Base-by-base conservation (phyloP, 2,329 filamentous ascomycete species). In the Diaporthe aspalathi region DNA sequence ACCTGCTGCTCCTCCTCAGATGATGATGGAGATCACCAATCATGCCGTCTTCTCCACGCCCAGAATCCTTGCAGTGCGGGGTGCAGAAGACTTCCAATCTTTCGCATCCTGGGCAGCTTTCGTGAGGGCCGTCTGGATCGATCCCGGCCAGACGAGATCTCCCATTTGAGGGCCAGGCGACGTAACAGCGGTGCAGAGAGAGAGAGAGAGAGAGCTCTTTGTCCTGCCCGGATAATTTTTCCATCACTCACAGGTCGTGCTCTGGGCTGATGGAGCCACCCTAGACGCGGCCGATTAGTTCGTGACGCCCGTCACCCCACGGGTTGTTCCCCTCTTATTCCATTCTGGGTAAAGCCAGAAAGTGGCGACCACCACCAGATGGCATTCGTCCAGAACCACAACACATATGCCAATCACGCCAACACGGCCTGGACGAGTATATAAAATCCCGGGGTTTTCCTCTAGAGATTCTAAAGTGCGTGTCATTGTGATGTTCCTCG, bases 251-350 rank as follows among this genome's bases (percentile, higher is more conserved):
- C 47, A 68, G 54, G 47, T 24, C 43, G 29, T 27, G 22, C 14
- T 6, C 35, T n/a, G 35, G 65, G 9, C 50, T 54, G 38, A 45
- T 67, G 49, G 65, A 45, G 65, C 66, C 27, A 43, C 66, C 54
- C 66, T 40, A 29, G 29, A 40, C 50, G 29, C 43, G 22, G 32
- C 43, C 53, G 66, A 68, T 53, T 63, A 63, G 50, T 47, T 45
- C 57, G 50, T 70, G 57, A 63, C 43, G 67, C 52, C 29, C 56
- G 62, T 70, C 71, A 67, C 71, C 32, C 60, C 71, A 72, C 57
- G 24, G 20, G 8, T 20, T 22, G 32, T 27, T 43, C 53, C 35
- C 38, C 71, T 72, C 62, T 69, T 70, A 62, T 45, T 45, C 67
- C 71, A 52, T 62, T 65, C 60, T 65, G 45, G 71, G 67, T 54